Conservation (phyloP, 2,329 filamentous ascomycete genomes). For the Parafenestella ontariensis region DNA sequence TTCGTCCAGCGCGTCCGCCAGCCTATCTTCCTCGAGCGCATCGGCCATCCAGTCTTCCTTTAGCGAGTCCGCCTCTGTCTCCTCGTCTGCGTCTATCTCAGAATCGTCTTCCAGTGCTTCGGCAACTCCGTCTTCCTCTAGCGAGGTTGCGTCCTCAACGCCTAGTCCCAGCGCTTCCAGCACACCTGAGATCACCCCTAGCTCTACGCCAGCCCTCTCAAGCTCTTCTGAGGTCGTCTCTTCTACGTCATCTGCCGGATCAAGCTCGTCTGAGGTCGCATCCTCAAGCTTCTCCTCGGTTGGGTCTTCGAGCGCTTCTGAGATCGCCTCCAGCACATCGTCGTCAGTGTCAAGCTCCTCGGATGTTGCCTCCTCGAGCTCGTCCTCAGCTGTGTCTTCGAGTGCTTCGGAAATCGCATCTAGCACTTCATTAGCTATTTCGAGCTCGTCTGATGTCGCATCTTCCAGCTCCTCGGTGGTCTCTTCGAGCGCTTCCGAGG, state of each 20-base stretch:
- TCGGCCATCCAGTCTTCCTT: not conserved
- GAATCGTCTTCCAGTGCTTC: not conserved
- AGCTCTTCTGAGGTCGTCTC: not conserved
- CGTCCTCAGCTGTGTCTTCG: not conserved
- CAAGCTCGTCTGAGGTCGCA: not conserved
- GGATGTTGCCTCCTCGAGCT: not conserved
- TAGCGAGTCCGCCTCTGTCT: not conserved
- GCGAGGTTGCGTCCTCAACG: not conserved
- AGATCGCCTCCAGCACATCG: not conserved
- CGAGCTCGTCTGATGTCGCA: not conserved
- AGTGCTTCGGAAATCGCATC: not conserved
- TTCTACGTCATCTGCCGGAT: not conserved
- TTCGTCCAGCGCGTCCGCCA: not conserved
- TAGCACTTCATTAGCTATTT: not conserved
- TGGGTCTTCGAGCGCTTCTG: not conserved
- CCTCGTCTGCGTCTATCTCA: not conserved
- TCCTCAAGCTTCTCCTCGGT: not conserved
- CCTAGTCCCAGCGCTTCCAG: not conserved
- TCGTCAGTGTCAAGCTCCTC: not conserved
- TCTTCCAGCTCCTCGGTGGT: not conserved
- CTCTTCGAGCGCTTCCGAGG: not conserved
- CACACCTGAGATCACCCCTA: not conserved
- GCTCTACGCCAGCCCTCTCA: not conserved
- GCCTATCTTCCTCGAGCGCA: not conserved
- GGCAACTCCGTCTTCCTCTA: not conserved